Conservation (phyloP, 345 rosid species). For the Eutrema yunnanense region DNA sequence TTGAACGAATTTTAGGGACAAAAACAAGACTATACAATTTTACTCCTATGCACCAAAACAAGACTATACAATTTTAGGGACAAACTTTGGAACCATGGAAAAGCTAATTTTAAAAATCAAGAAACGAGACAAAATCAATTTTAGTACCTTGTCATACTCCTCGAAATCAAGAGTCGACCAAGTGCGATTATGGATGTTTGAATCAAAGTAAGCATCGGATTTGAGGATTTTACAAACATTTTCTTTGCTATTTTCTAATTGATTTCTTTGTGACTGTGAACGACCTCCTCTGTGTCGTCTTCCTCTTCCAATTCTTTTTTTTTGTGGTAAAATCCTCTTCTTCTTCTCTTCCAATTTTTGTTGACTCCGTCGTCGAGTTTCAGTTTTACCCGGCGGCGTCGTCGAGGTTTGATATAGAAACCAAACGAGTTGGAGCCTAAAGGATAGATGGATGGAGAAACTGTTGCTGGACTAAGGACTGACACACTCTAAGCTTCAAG, state of each 20-base stretch:
- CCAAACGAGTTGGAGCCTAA: no score
- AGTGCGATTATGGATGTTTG: slow-evolving; percentile 30
- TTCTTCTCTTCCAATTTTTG: slow-evolving; percentile 23
- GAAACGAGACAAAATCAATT: no score
- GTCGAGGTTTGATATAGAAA: no score
- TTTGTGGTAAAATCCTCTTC: no score
- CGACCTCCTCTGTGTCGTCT: slow-evolving; percentile 48
- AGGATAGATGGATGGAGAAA: no score
- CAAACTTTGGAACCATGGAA: background rate
- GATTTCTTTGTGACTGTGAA: slow-evolving; percentile 47
- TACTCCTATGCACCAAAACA: slow-evolving; percentile 37
- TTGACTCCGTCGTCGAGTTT: slow-evolving; percentile 3
- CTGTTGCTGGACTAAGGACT: no score
- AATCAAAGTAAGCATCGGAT: slow-evolving; percentile 41
- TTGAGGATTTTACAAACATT: slow-evolving; percentile 33
- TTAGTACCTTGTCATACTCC: slow-evolving; percentile 75
- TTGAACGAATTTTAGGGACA: slow-evolving; percentile 51
- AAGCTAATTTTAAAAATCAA: no score
- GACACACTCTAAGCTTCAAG: no score
- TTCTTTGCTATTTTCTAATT: slow-evolving; percentile 54
- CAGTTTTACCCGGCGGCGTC: slow-evolving; percentile 17
- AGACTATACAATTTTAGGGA: background rate
- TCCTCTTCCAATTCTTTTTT: slow-evolving; percentile 26
- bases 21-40: background rate
- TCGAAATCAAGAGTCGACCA: slow-evolving; percentile 68